A percentile compares a stretch with the other conserved stretches of the same genome.
phyloP scores from a whole-genome alignment of 768 basidiomycete genomes.

The Tulasnella sp. region DNA sequence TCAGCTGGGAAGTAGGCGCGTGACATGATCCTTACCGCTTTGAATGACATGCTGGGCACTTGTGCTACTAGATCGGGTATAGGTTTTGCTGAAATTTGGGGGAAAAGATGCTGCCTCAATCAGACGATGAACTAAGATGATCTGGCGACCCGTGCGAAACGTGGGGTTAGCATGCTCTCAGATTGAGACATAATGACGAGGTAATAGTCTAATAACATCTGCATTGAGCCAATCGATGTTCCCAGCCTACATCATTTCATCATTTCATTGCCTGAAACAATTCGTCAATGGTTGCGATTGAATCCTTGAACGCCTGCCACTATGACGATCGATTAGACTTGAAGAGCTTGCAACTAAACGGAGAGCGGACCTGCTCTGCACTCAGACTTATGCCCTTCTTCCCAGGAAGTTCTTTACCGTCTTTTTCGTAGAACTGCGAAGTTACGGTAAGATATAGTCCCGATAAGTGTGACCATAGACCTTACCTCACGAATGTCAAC shows the following conservation, averaged over 20 bases:
- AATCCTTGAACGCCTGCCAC: slow-evolving; percentile 9
- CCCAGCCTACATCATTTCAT: too few species aligned
- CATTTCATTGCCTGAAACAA: neutral
- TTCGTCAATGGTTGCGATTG: slow-evolving; percentile 6
- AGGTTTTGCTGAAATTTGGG: too few species aligned
- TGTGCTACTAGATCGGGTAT: too few species aligned
- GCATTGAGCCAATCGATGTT: too few species aligned
- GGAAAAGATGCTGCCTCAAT: too few species aligned
- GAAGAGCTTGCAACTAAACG: too few species aligned
- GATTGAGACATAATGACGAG: too few species aligned
- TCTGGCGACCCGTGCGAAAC: too few species aligned
- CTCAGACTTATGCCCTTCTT: slow-evolving; percentile 6
- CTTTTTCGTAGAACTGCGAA: slow-evolving; percentile 2
- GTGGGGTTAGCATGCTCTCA: too few species aligned
- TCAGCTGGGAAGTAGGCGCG: neutral
- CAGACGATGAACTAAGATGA: too few species aligned
- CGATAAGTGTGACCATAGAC: neutral
- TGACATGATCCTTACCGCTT: slow-evolving; percentile 5
- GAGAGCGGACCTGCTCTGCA: slow-evolving; percentile 4
- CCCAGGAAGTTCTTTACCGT: neutral
- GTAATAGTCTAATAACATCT: too few species aligned
- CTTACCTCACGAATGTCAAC: slow-evolving; percentile 10
- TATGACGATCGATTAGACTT: neutral
- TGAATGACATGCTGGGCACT: slow-evolving; percentile 14
- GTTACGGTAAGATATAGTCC: neutral